Conservation (phyloP, 1,284 basidiomycete genomes). For the Boletus sp. region DNA sequence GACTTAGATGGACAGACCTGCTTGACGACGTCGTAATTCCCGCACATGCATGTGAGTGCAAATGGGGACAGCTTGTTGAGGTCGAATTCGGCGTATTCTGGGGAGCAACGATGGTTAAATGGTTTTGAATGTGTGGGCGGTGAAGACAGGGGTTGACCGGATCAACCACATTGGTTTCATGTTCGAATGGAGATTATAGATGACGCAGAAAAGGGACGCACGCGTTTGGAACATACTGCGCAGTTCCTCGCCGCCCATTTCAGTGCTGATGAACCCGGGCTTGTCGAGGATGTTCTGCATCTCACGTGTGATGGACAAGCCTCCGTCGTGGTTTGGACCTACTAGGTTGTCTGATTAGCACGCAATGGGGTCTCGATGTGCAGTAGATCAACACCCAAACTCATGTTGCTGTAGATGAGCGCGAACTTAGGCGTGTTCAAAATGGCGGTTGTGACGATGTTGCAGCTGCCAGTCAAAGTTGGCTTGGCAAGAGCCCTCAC, state of each 20-base stretch:
- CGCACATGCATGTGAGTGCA: slow-evolving; percentile 37
- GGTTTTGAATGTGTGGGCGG: not conserved
- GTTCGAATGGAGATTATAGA: not conserved
- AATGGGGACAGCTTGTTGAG: slow-evolving; percentile 35
- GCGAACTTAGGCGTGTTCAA: too few relatives aligned
- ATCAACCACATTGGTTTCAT: not conserved
- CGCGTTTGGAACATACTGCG: slow-evolving; percentile 38
- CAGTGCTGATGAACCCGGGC: slow-evolving; percentile 35
- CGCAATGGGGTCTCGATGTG: not conserved
- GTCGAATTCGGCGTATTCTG: slow-evolving; percentile 27
- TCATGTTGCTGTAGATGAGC: slow-evolving; percentile 9
- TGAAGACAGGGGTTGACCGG: not conserved
- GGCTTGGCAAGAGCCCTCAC: too few relatives aligned
- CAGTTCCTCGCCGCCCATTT: slow-evolving; percentile 35
- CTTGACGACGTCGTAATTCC: slow-evolving; percentile 31
- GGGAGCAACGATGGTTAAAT: not conserved
- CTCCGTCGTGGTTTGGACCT: slow-evolving; percentile 23
- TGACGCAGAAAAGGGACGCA: slow-evolving; percentile 17
- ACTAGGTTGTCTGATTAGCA: slow-evolving; percentile 5
- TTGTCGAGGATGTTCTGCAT: slow-evolving; percentile 38
- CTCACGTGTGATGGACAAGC: slow-evolving; percentile 36
- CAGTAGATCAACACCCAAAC: slow-evolving; percentile 6
- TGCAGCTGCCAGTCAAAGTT: too few relatives aligned
- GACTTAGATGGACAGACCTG: slow-evolving; percentile 24
- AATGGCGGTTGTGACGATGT: not conserved